Percentiles rank a stretch among this genome's conserved stretches.
phyloP scores from a whole-genome alignment of 1,139 yeast genomes.

The Candida sojae region DNA sequence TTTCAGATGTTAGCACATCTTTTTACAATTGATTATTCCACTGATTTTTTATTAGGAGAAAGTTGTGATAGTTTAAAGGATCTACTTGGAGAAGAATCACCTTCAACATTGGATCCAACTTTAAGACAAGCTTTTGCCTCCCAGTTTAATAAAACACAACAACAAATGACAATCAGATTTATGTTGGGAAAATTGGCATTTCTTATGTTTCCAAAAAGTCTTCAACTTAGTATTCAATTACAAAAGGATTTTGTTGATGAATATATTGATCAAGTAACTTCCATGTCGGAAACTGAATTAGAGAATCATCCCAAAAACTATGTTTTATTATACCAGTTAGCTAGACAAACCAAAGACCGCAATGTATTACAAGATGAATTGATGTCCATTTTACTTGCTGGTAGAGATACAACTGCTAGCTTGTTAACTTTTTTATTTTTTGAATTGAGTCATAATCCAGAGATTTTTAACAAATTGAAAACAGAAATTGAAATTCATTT shows the following conservation, averaged over 20 bases:
- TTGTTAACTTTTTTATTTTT: slow-evolving; percentile 27
- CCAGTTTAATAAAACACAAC: slow-evolving; percentile 21
- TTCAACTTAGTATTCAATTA: slow-evolving; percentile 17
- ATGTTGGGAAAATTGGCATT: slow-evolving; percentile 27
- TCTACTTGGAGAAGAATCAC: slow-evolving; percentile 12
- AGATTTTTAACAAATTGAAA: slow-evolving; percentile 24
- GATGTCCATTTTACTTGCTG: slow-evolving; percentile 34
- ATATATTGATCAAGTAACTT: slow-evolving; percentile 30
- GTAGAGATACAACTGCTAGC: slow-evolving; percentile 35
- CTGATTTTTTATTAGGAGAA: slow-evolving; percentile 42
- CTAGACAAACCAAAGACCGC: slow-evolving; percentile 27
- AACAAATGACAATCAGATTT: slow-evolving; percentile 25
- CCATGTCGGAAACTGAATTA: slow-evolving; percentile 21
- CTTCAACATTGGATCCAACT: slow-evolving; percentile 3
- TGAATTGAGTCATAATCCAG: slow-evolving; percentile 26
- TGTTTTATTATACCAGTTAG: slow-evolving; percentile 30
- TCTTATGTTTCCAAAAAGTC: slow-evolving; percentile 22
- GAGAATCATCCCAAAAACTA: slow-evolving; percentile 22
- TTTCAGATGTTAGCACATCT: slow-evolving; percentile 34
- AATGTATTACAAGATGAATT: slow-evolving; percentile 28
- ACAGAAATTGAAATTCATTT: slow-evolving; percentile 21
- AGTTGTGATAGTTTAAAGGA: slow-evolving; percentile 32
- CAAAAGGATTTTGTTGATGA: slow-evolving; percentile 29
- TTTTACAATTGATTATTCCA: slow-evolving; percentile 40
- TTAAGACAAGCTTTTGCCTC: slow-evolving; percentile 15